A percentile compares a stretch with the other conserved stretches of the same genome.
Evolutionary conservation across 192 early-diverging fungal species (phyloP).

Genomic region (Coemansia sp.): DNA sequence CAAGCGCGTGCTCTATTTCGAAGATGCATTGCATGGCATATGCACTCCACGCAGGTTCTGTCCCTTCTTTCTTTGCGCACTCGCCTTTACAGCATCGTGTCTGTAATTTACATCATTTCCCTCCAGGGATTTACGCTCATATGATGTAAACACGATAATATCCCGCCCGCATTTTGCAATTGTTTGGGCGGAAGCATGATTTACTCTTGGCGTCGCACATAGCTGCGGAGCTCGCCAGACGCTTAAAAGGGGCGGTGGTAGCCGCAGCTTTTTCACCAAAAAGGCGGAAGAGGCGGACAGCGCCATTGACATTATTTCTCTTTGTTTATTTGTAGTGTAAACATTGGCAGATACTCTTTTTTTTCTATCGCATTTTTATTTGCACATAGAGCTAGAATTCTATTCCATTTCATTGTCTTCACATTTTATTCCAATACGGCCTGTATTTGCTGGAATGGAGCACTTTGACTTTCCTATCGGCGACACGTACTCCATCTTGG

Average conservation of each 20-base stretch:
- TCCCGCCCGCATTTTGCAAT: neutral
- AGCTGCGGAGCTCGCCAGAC: conserved; percentile 6
- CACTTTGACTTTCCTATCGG: conserved; percentile 21
- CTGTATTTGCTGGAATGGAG: conserved; percentile 17
- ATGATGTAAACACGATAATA: conserved; percentile 18
- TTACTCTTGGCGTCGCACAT: neutral
- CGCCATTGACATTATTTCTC: neutral
- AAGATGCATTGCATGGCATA: conserved; percentile 23
- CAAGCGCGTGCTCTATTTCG: conserved; percentile 15
- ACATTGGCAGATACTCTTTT: conserved; percentile 1
- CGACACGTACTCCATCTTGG: conserved; percentile 29
- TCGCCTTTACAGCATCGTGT: neutral
- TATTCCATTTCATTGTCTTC: neutral
- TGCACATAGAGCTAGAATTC: neutral
- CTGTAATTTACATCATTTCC: conserved; percentile 11
- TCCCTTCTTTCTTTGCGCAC: neutral
- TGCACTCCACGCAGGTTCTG: conserved; percentile 16
- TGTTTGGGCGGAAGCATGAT: neutral
- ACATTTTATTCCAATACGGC: neutral
- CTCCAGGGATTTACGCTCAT: conserved; percentile 2
- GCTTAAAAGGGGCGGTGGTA: neutral
- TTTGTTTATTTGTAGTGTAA: neutral
- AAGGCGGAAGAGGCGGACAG: neutral
- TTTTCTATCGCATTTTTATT: neutral
- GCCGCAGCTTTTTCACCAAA: neutral